Conservation (phyloP, 352 stramenopile genomes). For the Phytophthora idaei region DNA sequence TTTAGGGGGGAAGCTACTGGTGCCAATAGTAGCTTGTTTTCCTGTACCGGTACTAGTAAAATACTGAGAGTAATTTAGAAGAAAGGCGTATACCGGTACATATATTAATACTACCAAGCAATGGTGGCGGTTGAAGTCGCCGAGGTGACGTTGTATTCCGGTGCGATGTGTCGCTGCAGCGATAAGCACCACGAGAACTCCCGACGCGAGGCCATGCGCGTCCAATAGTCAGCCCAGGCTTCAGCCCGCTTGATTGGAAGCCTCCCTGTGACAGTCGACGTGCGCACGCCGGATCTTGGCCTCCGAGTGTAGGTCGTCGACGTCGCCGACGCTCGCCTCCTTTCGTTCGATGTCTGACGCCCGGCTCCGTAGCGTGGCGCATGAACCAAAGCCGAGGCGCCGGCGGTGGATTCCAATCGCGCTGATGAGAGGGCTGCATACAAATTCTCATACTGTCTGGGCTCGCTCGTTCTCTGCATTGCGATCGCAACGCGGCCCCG, state of each 20-base stretch:
- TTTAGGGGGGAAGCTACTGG: too few relatives aligned
- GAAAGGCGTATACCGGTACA: too few relatives aligned
- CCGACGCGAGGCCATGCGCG: not conserved
- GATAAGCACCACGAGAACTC: conserved; percentile 18
- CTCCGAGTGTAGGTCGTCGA: conserved; percentile 20
- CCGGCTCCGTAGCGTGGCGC: conserved; percentile 21
- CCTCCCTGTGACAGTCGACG: conserved; percentile 26
- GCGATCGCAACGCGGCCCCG: conserved; percentile 16
- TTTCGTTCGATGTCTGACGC: conserved; percentile 5
- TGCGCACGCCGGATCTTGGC: conserved; percentile 10
- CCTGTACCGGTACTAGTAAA: too few relatives aligned
- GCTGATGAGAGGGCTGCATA: conserved; percentile 26
- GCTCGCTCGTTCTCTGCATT: conserved; percentile 15
- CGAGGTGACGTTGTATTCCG: not conserved
- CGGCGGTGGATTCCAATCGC: conserved; percentile 16
- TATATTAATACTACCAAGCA: too few relatives aligned
- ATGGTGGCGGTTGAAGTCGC: too few relatives aligned
- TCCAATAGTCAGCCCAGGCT: not conserved
- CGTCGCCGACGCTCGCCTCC: conserved; percentile 12
- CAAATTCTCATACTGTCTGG: conserved; percentile 1
- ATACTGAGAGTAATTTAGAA: too few relatives aligned
- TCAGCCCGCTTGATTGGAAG: conserved; percentile 24
- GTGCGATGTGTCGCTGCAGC: not conserved
- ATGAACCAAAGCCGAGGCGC: conserved; percentile 24
- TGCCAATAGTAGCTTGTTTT: too few relatives aligned